Evolutionary conservation across 495 filamentous ascomycete species (phyloP).

Genomic region (Aspergillus taichungensis): DNA sequence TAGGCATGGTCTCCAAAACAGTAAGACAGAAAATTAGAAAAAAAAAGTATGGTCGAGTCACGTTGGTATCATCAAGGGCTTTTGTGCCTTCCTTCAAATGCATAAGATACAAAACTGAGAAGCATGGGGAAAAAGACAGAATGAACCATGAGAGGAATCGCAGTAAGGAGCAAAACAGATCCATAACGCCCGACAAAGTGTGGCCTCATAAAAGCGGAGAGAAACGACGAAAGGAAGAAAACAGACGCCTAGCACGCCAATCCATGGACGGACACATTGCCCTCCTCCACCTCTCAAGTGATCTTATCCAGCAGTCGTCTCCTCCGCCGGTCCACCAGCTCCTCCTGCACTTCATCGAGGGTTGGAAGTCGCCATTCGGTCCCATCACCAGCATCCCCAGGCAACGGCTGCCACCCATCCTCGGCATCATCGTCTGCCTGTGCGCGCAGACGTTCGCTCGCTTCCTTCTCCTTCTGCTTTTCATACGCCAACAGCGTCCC

Average conservation of each 20-base stretch:
- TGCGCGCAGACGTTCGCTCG: slow-evolving; percentile 53
- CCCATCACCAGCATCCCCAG: slow-evolving; percentile 79
- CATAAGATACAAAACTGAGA: background rate
- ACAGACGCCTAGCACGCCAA: slow-evolving; percentile 1
- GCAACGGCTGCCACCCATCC: slow-evolving; percentile 73
- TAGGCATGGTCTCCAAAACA: too few relatives aligned
- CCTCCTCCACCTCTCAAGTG: slow-evolving; percentile 32
- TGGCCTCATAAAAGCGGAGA: background rate
- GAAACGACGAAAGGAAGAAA: background rate
- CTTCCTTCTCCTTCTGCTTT: slow-evolving; percentile 71
- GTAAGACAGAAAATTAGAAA: too few relatives aligned
- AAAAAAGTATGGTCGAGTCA: slow-evolving; percentile 1
- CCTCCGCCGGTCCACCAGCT: slow-evolving; percentile 80
- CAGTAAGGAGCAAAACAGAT: background rate
- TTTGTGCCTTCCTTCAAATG: slow-evolving; percentile 7
- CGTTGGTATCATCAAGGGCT: slow-evolving; percentile 13
- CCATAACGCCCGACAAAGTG: background rate
- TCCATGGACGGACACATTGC: slow-evolving; percentile 1
- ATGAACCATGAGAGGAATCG: background rate
- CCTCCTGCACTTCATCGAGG: slow-evolving; percentile 83
- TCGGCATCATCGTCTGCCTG: slow-evolving; percentile 36
- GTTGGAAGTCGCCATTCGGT: slow-evolving; percentile 77
- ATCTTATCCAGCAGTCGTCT: slow-evolving; percentile 74
- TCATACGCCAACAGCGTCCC: slow-evolving; percentile 78
- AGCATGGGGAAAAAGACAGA: background rate